Evolutionary conservation across 148 eudicot species (phyloP), one percentile per base, ranked within the genome.

Genomic region (Chenopodium suecicum): DNA sequence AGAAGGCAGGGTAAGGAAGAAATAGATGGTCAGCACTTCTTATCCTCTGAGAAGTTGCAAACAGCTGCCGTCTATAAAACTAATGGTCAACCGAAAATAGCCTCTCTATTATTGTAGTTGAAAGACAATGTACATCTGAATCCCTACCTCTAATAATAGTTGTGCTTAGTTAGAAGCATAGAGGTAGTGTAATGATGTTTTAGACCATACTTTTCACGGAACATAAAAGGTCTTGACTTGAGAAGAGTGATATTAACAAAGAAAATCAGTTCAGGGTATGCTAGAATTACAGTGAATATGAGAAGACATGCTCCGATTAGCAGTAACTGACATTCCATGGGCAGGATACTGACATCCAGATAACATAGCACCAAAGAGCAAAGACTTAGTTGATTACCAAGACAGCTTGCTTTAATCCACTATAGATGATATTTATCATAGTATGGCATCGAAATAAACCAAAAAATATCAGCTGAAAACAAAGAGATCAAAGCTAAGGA

Each of bases 401-500:
- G 63, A 19, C 17, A 0, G 22, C 20, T 13, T 58, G 19, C 4
- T 58, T 7, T 65, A 11, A 23, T 25, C 31, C 31, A 65, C 69
- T 23, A 23, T 6, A 41, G 44, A 41, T 41, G 44, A 10, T 27
- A 2, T 27, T 67, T 65, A 13, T 31, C 20, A 13, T 69, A 71
- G 22, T 17, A 70, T 29, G 3, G 70, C 29, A 32, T 82, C 63
- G 54, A 27, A 31, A 78, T 63, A 62, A 72, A 65, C 19, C n/a
- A 7, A 9, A 64, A 66, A 74, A 46, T 34, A 50, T 52, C 25
- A 6, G 23, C 5, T 37, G 67, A 79, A 44, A 22, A 41, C 27
- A 44, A 62, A 81, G 83, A 23, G 46, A 73, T 13, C 10, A 67
- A 47, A 7, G 27, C 52, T 64, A 32, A 41, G 66, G 83, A 69